phyloP scores from a whole-genome alignment of 75 land plant species.

The Cryptomeria japonica region DNA sequence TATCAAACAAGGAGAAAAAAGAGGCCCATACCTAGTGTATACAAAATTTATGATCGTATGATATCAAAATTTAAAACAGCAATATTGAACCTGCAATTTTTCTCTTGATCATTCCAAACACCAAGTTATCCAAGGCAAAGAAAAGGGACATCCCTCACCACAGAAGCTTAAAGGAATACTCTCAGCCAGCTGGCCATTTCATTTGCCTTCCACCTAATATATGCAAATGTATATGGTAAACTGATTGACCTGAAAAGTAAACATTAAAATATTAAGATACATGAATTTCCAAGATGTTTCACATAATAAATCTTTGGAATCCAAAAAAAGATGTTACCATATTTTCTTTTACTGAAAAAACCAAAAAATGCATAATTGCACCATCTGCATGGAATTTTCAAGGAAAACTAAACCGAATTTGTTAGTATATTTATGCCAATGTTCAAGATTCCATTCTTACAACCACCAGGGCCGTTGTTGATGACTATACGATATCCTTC shows the following conservation, averaged over 20 bases:
- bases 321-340: background rate
- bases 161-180: background rate
- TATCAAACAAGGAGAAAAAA: background rate
- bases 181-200: constrained; percentile 97
- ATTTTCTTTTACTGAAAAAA: background rate
- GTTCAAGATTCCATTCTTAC: constrained; percentile 44
- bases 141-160: background rate
- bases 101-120: background rate
- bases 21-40: no score
- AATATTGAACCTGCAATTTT: background rate
- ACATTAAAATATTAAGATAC: background rate
- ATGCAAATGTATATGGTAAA: constrained; percentile 97
- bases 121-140: background rate
- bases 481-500: constrained; percentile 88
- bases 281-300: background rate
- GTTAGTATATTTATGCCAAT: background rate
- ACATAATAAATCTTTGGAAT: background rate
- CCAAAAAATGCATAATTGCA: background rate
- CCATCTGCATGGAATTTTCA: background rate
- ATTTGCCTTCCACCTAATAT: constrained; percentile 92
- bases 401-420: background rate
- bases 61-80: background rate
- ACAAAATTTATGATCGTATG: background rate
- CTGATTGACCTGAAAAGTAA: constrained; percentile 79
- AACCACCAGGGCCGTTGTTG: constrained; percentile 81